phyloP scores from a whole-genome alignment of 2,329 filamentous ascomycete genomes.

The Trematosphaeria pertusa region DNA sequence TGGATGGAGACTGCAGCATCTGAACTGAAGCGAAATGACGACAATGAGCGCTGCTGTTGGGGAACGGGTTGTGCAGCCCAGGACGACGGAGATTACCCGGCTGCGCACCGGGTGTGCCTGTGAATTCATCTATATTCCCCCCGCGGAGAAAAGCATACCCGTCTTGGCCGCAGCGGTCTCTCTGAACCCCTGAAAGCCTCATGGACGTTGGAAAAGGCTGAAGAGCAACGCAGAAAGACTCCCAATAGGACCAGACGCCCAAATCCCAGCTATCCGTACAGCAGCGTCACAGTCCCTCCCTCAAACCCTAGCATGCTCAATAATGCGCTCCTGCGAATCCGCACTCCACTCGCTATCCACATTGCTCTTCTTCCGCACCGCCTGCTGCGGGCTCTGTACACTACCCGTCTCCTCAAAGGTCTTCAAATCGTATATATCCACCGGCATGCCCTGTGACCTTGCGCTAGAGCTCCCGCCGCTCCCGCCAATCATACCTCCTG shows the following conservation, averaged over 20 bases:
- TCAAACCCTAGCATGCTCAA: conserved; percentile 10
- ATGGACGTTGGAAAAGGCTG: background rate
- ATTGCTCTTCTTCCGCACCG: conserved; percentile 8
- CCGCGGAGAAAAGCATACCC: background rate
- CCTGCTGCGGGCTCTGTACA: conserved; percentile 7
- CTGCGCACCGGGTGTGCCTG: no score
- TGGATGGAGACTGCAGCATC: background rate
- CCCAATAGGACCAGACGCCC: background rate
- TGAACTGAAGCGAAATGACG: background rate
- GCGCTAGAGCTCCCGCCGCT: background rate
- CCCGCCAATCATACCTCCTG: conserved; percentile 4
- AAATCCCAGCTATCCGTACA: background rate
- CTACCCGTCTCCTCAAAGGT: background rate
- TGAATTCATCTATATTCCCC: background rate
- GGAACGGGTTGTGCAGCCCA: no score
- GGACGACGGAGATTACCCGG: no score
- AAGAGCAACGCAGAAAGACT: background rate
- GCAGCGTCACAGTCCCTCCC: background rate
- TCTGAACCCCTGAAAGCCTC: background rate
- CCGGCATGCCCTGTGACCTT: background rate
- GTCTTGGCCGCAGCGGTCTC: background rate
- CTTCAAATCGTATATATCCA: conserved; percentile 5
- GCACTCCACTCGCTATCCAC: conserved; percentile 13
- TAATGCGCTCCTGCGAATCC: conserved; percentile 9
- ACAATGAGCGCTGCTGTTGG: no score